Conservation (phyloP, 164 flowering plant genomes). For the Vitis labrusca region DNA sequence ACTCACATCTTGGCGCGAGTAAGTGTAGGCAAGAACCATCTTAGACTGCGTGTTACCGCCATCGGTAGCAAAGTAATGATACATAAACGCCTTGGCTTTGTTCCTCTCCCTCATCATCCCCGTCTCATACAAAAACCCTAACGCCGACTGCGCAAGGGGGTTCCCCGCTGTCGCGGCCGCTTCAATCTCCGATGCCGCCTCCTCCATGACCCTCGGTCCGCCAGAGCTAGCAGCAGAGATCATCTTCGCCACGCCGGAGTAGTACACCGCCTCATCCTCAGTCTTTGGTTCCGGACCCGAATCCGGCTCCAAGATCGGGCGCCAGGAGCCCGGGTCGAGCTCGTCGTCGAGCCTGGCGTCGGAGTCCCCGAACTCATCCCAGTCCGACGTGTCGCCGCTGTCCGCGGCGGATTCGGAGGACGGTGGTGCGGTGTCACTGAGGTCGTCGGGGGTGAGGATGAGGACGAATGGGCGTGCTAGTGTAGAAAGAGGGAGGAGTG, state of each 20-base stretch:
- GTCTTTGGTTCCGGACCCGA: constrained; percentile 1
- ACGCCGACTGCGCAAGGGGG: constrained; percentile 73
- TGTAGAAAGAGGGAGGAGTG: constrained; percentile 33
- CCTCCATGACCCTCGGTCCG: constrained; percentile 56
- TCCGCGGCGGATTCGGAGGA: constrained; percentile 24
- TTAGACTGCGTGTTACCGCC: constrained; percentile 85
- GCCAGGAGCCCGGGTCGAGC: constrained; percentile 97
- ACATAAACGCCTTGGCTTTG: constrained; percentile 59
- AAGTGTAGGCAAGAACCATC: constrained; percentile 85
- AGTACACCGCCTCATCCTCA: constrained; percentile 37
- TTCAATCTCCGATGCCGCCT: constrained; percentile 65
- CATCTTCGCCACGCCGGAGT: constrained; percentile 55
- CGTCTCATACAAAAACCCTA: constrained; percentile 70
- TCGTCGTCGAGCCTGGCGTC: constrained; percentile 57
- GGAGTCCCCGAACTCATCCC: constrained; percentile 81
- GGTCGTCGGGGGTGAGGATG: constrained; percentile 72
- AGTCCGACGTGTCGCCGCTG: constrained; percentile 45
- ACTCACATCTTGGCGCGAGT: constrained; percentile 75
- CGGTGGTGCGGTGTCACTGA: constrained; percentile 34
- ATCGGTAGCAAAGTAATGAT: constrained; percentile 78
- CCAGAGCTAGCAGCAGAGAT: constrained; percentile 48
- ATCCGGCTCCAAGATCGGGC: constrained; percentile 73
- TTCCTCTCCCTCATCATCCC: constrained; percentile 66
- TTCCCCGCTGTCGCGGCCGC: constrained; percentile 45
- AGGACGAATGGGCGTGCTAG: constrained; percentile 60